These are phyloP conservation scores for Rauvolfia tetraphylla DNA, from an alignment of 257 asterid species.

Conservation along the genomic window DNA sequence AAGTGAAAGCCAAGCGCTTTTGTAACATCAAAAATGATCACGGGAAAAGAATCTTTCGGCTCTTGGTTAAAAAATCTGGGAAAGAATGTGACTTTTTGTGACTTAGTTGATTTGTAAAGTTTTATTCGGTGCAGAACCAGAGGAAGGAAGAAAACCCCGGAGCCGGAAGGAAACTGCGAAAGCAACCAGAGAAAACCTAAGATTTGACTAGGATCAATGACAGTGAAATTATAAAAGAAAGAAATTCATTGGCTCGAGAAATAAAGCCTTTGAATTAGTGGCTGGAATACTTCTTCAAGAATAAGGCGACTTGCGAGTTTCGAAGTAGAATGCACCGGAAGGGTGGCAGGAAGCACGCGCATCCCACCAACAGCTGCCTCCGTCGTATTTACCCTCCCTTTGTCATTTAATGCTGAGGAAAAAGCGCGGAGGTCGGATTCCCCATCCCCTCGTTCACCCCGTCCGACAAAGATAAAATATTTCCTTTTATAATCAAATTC, in stretches of 20 bases:
- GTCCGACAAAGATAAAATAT: slow-evolving; percentile 1
- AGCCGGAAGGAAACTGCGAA: background rate
- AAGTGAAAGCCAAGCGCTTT: background rate
- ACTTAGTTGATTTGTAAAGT: no score
- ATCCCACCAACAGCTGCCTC: slow-evolving; percentile 33
- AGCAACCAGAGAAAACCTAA: background rate
- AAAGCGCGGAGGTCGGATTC: slow-evolving; percentile 32
- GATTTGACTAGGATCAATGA: background rate
- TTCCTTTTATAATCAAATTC: background rate
- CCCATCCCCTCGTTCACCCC: background rate
- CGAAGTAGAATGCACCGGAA: slow-evolving; percentile 33
- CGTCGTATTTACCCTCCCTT: slow-evolving; percentile 28
- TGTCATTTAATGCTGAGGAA: slow-evolving; percentile 42
- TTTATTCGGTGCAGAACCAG: no score
- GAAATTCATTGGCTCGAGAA: slow-evolving; percentile 12
- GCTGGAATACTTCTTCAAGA: background rate
- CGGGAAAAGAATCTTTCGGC: background rate
- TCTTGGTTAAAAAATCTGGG: background rate
- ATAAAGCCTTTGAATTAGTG: slow-evolving; percentile 25
- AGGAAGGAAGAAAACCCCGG: background rate
- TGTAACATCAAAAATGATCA: background rate
- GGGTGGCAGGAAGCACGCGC: slow-evolving; percentile 47
- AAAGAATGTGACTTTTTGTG: no score
- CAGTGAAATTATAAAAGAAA: background rate
- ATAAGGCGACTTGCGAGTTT: slow-evolving; percentile 30